phyloP scores from a whole-genome alignment of 2,329 filamentous ascomycete genomes.

The Alternaria arborescens region DNA sequence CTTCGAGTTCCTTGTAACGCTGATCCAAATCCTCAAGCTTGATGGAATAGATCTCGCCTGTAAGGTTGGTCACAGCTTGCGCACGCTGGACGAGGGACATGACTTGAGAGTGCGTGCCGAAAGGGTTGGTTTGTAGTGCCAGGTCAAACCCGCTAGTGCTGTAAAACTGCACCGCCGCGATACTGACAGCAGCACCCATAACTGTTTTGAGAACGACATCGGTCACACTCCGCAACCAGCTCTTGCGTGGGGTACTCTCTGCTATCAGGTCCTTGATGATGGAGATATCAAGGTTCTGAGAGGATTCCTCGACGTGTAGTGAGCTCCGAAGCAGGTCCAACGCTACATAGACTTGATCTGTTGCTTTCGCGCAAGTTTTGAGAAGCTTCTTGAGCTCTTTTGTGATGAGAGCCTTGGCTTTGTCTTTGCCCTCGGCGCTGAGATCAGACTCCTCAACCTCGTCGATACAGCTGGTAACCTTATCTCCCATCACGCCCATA shows the following conservation, averaged over 20 bases:
- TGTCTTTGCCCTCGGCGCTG: conserved; percentile 10
- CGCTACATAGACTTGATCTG: conserved; percentile 23
- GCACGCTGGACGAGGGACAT: conserved; percentile 18
- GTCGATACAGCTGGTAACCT: conserved; percentile 17
- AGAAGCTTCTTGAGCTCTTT: conserved; percentile 26
- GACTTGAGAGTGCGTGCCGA: conserved; percentile 8
- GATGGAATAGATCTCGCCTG: conserved; percentile 15
- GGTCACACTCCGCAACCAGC: neutral
- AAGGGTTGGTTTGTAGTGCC: neutral
- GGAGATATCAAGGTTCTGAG: conserved; percentile 1
- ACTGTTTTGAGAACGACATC: neutral
- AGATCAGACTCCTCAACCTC: conserved; percentile 18
- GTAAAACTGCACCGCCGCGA: neutral
- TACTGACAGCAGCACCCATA: neutral
- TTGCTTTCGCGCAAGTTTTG: conserved; percentile 22
- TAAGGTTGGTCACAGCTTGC: conserved; percentile 18
- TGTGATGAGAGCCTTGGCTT: conserved; percentile 14
- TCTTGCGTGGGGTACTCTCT: conserved; percentile 3
- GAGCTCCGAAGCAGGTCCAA: conserved; percentile 21
- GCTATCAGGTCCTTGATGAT: conserved; percentile 1
- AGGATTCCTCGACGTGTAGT: neutral
- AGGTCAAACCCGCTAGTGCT: conserved; percentile 1
- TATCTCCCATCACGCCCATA: conserved; percentile 23
- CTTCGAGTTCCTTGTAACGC: conserved; percentile 13
- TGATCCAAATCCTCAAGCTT: conserved; percentile 19